Conservation (phyloP, 495 filamentous ascomycete genomes). For the Mycothermus thermophilus region DNA sequence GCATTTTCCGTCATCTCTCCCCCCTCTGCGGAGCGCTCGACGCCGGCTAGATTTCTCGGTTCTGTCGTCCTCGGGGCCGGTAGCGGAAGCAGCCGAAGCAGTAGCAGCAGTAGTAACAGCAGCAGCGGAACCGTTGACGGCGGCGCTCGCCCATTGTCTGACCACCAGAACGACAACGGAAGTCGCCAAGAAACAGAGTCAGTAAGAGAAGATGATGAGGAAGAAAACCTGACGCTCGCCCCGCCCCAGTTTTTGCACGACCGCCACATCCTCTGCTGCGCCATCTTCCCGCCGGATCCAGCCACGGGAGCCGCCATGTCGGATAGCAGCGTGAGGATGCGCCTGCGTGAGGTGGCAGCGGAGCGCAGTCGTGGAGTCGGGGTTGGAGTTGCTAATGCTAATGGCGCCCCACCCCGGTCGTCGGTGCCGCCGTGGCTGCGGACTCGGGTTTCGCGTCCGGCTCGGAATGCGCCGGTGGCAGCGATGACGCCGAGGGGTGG, state of each 20-base stretch:
- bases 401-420: too few relatives aligned
- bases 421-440: neutral
- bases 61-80: constrained; percentile 62
- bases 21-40: constrained; percentile 63
- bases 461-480: constrained; percentile 1
- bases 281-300: too few relatives aligned
- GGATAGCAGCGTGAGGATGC: too few relatives aligned
- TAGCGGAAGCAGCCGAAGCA: constrained; percentile 7
- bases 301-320: too few relatives aligned
- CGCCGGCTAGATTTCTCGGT: constrained; percentile 56
- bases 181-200: constrained; percentile 6
- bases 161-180: too few relatives aligned
- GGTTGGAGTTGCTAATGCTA: too few relatives aligned
- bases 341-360: too few relatives aligned
- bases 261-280: constrained; percentile 16
- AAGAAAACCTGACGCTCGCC: too few relatives aligned
- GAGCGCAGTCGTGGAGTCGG: too few relatives aligned
- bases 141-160: too few relatives aligned
- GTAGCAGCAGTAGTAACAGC: neutral
- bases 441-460: neutral
- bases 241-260: constrained; percentile 59
- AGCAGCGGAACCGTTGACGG: constrained; percentile 10
- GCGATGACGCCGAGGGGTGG: neutral
- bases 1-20: constrained; percentile 77
- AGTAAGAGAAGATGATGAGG: neutral